phyloP scores from a whole-genome alignment of 2,329 filamentous ascomycete species.

The Nemania sp. region DNA sequence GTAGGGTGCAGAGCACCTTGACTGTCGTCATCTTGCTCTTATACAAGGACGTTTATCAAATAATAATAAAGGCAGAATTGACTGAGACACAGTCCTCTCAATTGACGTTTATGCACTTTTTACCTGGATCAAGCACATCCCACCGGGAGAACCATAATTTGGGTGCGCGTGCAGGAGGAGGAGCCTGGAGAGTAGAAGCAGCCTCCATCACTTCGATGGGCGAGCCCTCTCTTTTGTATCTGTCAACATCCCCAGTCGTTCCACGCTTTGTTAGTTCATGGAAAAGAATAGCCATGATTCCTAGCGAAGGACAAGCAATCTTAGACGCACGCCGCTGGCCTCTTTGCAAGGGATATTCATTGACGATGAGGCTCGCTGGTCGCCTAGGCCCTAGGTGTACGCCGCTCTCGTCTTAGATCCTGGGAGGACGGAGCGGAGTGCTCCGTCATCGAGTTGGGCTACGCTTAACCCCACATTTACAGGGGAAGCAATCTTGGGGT shows the following conservation, averaged over 20 bases:
- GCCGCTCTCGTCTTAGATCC: neutral
- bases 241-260: neutral
- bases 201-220: neutral
- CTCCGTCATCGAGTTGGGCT: constrained; percentile 16
- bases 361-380: constrained; percentile 11
- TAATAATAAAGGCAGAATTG: neutral
- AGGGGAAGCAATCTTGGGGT: neutral
- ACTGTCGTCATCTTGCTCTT: constrained; percentile 8
- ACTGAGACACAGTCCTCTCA: neutral
- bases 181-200: neutral
- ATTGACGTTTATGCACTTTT: neutral
- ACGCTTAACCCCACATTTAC: neutral
- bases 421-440: constrained; percentile 13
- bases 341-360: neutral
- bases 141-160: no score
- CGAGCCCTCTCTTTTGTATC: constrained; percentile 1
- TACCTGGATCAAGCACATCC: neutral
- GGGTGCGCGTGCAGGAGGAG: no score
- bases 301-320: neutral
- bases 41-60: no score
- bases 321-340: neutral
- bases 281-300: constrained; percentile 1
- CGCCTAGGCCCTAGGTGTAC: neutral
- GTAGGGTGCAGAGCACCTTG: constrained; percentile 26
- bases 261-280: constrained; percentile 2